Evolutionary conservation across 768 basidiomycete genomes (phyloP), one percentile per base, ranked within the genome.

Genomic region (Kwoniella botswanensis): DNA sequence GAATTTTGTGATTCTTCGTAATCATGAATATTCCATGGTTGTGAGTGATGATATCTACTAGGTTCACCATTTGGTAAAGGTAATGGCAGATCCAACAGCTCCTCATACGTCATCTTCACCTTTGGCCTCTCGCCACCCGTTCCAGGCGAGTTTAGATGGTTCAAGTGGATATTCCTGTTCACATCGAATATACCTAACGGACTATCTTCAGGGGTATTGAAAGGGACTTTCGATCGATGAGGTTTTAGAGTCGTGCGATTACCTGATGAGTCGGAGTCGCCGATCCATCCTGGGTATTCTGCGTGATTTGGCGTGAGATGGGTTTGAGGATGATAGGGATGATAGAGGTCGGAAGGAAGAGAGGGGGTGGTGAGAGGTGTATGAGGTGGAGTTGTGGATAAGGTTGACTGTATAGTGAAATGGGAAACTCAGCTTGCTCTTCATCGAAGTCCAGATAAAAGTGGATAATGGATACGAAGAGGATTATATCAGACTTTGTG

Each of bases 201-300:
- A 61, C 59, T 61, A 17, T 61, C 59, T 43, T 44, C 43, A 26
- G 67, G 67, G 1, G 67, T 63, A 46, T 68, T 68, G 7, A 22
- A 58, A 4, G 67, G 60, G 26, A 56, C 67, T 13, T 12, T 22
- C 9, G 61, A 44, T 10, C 54, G 21, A 41, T 9, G 35, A 3
- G 67, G 67, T 54, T 60, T 52, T 2, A 68, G 52, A 4, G 60
- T 63, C 11, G 60, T 41, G 4, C 44, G 43, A 10, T 29, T 55
- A n/a, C 60, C 60, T 56, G 67, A 68, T n/a, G 60, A 63, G 52
- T 68, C 60, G 6, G 67, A 68, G 43, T 63, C 60, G 13, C 67
- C 60, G 0, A 46, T 53, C 15, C 42, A 62, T 6, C 35, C 9
- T 5, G 60, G 67, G 43, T 68, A 68, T 35, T 35, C 26, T 29